phyloP scores from a whole-genome alignment of 2,329 filamentous ascomycete species.

The Pseudocercospora macadamiae region DNA sequence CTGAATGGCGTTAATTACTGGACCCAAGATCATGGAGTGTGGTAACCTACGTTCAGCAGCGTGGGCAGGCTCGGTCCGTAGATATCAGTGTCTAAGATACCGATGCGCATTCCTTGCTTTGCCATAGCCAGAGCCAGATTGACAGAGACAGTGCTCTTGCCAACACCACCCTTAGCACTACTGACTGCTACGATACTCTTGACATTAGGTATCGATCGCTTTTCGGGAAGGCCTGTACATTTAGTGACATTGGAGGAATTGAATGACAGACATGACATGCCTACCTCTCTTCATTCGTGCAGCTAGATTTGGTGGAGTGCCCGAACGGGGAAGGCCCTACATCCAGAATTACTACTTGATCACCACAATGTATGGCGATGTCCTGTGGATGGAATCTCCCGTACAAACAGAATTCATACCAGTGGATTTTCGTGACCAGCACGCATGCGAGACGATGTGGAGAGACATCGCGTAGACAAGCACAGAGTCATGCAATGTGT shows the following conservation, averaged over 20 bases:
- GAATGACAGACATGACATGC: not conserved
- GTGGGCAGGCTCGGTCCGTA: conserved; percentile 96
- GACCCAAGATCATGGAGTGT: not conserved
- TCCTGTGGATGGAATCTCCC: no score
- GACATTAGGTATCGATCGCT: conserved; percentile 77
- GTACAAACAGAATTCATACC: conserved; percentile 58
- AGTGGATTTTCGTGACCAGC: conserved; percentile 81
- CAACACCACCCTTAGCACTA: conserved; percentile 96
- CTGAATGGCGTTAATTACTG: conserved; percentile 15
- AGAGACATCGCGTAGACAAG: conserved; percentile 49
- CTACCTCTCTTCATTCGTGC: conserved; percentile 68
- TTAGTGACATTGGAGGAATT: not conserved
- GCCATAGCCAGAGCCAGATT: conserved; percentile 90
- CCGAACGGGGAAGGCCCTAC: conserved; percentile 79
- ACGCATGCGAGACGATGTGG: conserved; percentile 53
- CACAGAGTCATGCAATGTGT: conserved; percentile 4
- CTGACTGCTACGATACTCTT: conserved; percentile 94
- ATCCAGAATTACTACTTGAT: not conserved
- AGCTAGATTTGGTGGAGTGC: conserved; percentile 65
- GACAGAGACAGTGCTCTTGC: conserved; percentile 92
- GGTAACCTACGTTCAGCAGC: conserved; percentile 69
- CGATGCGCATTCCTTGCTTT: conserved; percentile 75
- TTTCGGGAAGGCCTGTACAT: conserved; percentile 65
- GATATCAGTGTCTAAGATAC: conserved; percentile 93
- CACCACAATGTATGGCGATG: no score